Percentiles rank a stretch among this genome's conserved stretches.
These are phyloP conservation scores for Priceomyces fermenticarens DNA, from an alignment of 805 yeast species.

Conservation along the genomic window DNA sequence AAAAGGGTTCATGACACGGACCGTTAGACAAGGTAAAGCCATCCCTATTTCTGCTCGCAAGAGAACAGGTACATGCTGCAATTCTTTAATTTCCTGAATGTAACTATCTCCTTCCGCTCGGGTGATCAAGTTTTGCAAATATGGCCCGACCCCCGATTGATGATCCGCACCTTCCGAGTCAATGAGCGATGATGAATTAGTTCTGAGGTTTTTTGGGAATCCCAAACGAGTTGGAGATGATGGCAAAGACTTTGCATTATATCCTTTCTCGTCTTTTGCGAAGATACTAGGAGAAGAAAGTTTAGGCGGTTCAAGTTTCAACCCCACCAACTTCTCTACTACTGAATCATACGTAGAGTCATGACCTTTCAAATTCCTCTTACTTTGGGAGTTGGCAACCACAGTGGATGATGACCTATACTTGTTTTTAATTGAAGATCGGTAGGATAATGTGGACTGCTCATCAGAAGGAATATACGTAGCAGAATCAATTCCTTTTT, in stretches of 20 bases:
- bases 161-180: constrained; percentile 10
- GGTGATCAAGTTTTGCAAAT: constrained; percentile 53
- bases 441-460: constrained; percentile 68
- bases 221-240: constrained; percentile 18
- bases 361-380: constrained; percentile 27
- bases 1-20: constrained; percentile 88
- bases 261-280: constrained; percentile 4
- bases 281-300: constrained; percentile 19
- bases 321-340: constrained; percentile 43
- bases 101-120: constrained; percentile 57
- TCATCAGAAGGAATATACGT: constrained; percentile 91
- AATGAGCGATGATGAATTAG: constrained; percentile 17
- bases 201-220: constrained; percentile 19
- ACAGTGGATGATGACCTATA: constrained; percentile 67
- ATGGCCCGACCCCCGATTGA: constrained; percentile 46
- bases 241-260: constrained; percentile 22
- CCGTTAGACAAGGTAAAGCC: constrained; percentile 94
- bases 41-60: constrained; percentile 90
- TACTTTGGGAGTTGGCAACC: constrained; percentile 61
- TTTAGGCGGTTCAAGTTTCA: constrained; percentile 53
- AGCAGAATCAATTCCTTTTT: constrained; percentile 86
- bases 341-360: constrained; percentile 40
- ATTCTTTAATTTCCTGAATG: constrained; percentile 79
- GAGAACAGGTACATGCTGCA: constrained; percentile 77
- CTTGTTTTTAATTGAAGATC: constrained; percentile 75